Percentiles rank a stretch among this genome's conserved stretches.
These are phyloP conservation scores for Boletus sp. DNA, from an alignment of 768 basidiomycete species.

Conservation along the genomic window DNA sequence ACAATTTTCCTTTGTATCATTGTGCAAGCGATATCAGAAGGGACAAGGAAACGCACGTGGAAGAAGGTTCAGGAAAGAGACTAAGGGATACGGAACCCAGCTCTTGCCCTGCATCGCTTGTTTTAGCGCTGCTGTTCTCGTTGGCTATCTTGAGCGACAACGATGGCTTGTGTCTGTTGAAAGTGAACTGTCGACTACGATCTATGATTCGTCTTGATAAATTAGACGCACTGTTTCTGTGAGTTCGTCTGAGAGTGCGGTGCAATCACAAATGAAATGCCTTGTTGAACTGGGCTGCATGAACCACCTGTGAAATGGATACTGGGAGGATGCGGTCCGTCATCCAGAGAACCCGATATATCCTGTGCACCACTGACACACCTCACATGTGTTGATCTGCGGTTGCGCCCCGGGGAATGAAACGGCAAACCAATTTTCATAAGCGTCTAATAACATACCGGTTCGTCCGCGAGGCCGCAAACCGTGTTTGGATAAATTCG, in stretches of 20 bases:
- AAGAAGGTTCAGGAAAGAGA: background rate
- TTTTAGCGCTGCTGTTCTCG: background rate
- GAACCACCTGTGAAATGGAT: background rate
- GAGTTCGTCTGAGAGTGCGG: background rate
- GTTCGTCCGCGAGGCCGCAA: slow-evolving; percentile 12
- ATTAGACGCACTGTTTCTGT: slow-evolving; percentile 9
- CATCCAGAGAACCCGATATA: background rate
- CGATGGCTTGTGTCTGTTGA: slow-evolving; percentile 8
- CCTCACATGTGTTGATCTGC: slow-evolving; percentile 4
- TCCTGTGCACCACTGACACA: background rate
- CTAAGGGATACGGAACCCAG: background rate
- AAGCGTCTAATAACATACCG: slow-evolving; percentile 10
- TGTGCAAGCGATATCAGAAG: background rate
- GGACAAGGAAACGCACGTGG: slow-evolving; percentile 15
- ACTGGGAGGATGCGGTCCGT: background rate
- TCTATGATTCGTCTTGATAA: background rate
- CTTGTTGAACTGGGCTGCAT: background rate
- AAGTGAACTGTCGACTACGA: background rate
- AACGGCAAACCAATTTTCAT: background rate
- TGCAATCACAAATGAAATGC: background rate
- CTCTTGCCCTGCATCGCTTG: background rate
- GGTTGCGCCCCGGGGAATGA: slow-evolving; percentile 1
- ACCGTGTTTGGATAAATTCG: slow-evolving; percentile 40
- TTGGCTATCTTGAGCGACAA: background rate
- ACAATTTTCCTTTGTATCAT: background rate